phyloP scores from a whole-genome alignment of 148 eudicot genomes.

The Cornus florida region DNA sequence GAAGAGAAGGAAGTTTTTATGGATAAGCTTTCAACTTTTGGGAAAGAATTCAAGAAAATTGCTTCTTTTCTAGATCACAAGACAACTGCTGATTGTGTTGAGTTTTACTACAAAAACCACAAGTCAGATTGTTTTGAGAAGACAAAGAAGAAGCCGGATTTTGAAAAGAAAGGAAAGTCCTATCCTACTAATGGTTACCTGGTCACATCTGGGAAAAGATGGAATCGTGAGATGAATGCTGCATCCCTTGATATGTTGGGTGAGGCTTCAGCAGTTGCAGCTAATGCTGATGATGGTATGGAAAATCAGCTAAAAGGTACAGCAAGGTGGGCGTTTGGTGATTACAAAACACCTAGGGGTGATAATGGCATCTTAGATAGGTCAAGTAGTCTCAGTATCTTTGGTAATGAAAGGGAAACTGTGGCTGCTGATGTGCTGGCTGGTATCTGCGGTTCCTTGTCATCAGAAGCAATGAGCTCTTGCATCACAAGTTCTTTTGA shows the following conservation, averaged over 20 bases:
- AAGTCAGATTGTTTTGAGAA: slow-evolving; percentile 65
- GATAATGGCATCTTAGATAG: slow-evolving; percentile 37
- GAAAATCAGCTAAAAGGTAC: slow-evolving; percentile 28
- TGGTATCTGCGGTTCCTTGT: slow-evolving; percentile 84
- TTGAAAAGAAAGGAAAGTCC: slow-evolving; percentile 51
- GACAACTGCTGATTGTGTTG: slow-evolving; percentile 82
- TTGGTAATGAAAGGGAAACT: slow-evolving; percentile 65
- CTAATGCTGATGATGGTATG: slow-evolving; percentile 50
- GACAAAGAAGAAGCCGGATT: slow-evolving; percentile 45
- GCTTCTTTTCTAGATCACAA: slow-evolving; percentile 80
- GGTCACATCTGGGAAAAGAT: slow-evolving; percentile 67
- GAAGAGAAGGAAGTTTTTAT: slow-evolving; percentile 74
- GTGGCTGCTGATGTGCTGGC: slow-evolving; percentile 92
- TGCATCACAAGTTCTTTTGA: slow-evolving; percentile 83
- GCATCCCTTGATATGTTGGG: slow-evolving; percentile 80
- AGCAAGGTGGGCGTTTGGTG: slow-evolving; percentile 33
- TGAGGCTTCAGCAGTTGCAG: slow-evolving; percentile 72
- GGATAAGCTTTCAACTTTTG: slow-evolving; percentile 57
- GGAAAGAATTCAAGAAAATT: slow-evolving; percentile 80
- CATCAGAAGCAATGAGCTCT: slow-evolving; percentile 88
- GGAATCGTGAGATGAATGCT: slow-evolving; percentile 58
- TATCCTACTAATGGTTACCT: slow-evolving; percentile 47
- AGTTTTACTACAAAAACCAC: slow-evolving; percentile 94
- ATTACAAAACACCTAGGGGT: slow-evolving; percentile 23
- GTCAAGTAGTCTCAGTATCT: slow-evolving; percentile 40